Evolutionary conservation across 2,329 filamentous ascomycete species (phyloP), one percentile per base, ranked within the genome.

Genomic region (Beauveria sp.): DNA sequence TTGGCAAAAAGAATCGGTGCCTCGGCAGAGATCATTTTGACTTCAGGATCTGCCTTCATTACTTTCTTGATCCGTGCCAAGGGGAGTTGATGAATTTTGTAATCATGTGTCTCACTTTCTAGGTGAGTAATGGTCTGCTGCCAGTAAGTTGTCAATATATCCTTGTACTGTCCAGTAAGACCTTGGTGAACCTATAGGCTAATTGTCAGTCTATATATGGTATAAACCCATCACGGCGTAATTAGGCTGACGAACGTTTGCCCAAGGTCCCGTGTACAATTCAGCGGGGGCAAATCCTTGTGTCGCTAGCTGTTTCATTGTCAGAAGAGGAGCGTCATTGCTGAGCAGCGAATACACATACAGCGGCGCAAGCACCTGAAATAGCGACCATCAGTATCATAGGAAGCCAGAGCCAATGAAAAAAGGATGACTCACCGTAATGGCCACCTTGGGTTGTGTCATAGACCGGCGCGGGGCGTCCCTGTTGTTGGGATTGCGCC

Each of bases 11-110:
- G 81, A 68, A 99, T 99, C 1, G 95, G 95, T 1, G 95, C 95
- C 77, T 99, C 95, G 9, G 95, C 95, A 4, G 93, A 98, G 65
- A 99, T 99, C 95, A 99, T 99, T 80, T 99, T 99, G 53, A 99
- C 95, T 70, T 99, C 95, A 0, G 95, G 95, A 68, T 99, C 95
- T 1, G 95, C 95, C 78, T 99, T 99, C 95, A 99, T 99, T 67
- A 99, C 95, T 76, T 99, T 99, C 81, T 99, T 99, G 79, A 99
- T 99, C 60, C 95, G 89, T n/a, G 95, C 95, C 46, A 99, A 82
- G 1, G 95, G 95, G 45, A 99, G 82, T 74, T 98, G 95, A 74
- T 99, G 95, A 61, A 98, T 85, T 77, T 99, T 99, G 82, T 98
- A 99, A 76, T 99, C 95, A 75, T 99, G 95, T 54, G 89, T 91